Conservation (phyloP, 768 basidiomycete genomes). For the Leccinum variicolor region DNA sequence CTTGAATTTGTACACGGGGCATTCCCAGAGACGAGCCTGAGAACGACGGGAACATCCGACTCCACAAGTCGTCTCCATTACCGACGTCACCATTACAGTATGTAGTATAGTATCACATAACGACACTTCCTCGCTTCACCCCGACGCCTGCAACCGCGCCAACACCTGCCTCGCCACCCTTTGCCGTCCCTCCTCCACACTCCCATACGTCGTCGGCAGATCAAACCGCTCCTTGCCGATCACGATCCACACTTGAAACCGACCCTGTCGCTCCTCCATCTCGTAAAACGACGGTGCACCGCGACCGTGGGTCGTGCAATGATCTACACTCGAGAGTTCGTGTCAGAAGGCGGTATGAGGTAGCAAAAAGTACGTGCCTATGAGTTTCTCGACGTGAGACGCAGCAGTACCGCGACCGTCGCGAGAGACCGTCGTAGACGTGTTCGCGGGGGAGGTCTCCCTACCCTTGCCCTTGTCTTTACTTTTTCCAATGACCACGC, state of each 20-base stretch:
- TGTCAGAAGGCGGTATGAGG: neutral
- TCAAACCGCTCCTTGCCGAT: constrained; percentile 43
- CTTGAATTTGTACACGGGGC: too few species aligned
- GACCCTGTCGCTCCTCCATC: constrained; percentile 12
- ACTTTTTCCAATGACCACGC: neutral
- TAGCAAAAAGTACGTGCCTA: constrained; percentile 3
- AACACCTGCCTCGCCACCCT: constrained; percentile 45
- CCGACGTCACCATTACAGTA: neutral
- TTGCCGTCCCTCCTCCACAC: constrained; percentile 38
- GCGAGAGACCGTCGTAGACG: neutral
- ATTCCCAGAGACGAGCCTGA: too few species aligned
- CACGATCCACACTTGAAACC: constrained; percentile 45
- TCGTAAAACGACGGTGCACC: constrained; percentile 35
- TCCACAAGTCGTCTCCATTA: neutral
- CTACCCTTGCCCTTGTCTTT: constrained; percentile 11
- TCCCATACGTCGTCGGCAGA: constrained; percentile 39
- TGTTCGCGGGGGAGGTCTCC: constrained; percentile 2
- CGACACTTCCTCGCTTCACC: neutral
- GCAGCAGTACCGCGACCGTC: neutral
- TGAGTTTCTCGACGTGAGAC: constrained; percentile 17
- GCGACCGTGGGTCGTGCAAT: constrained; percentile 13
- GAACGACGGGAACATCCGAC: too few species aligned
- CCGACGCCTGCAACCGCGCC: constrained; percentile 30
- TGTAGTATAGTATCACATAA: neutral
- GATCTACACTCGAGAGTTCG: constrained; percentile 13